These are phyloP conservation scores for Cubamyces lactineus DNA, from an alignment of 768 basidiomycete species.

Conservation along the genomic window DNA sequence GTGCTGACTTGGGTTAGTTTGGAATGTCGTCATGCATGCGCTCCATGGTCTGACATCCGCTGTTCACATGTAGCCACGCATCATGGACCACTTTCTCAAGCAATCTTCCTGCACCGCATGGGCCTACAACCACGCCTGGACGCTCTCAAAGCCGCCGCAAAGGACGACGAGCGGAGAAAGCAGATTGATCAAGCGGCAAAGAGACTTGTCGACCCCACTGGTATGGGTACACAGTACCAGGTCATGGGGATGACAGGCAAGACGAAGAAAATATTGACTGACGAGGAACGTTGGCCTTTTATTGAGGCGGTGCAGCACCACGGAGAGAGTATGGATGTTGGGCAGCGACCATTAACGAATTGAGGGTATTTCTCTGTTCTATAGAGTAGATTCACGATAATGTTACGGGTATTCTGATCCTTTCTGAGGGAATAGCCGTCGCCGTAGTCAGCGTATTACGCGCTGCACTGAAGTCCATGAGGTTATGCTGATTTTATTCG, in stretches of 20 bases:
- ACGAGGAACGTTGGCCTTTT: slow-evolving; percentile 33
- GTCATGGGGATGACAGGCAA: slow-evolving; percentile 62
- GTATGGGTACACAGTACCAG: slow-evolving; percentile 91
- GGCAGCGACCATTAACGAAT: not conserved
- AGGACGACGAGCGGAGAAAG: slow-evolving; percentile 49
- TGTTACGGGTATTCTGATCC: no score
- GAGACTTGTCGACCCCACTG: slow-evolving; percentile 73
- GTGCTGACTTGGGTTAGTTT: slow-evolving; percentile 62
- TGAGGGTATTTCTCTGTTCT: not conserved
- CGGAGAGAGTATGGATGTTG: not conserved
- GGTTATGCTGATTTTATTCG: no score
- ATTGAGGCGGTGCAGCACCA: not conserved
- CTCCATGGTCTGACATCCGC: not conserved
- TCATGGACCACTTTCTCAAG: slow-evolving; percentile 78
- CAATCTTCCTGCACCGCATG: slow-evolving; percentile 76
- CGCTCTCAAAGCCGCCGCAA: slow-evolving; percentile 55
- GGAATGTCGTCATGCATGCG: not conserved
- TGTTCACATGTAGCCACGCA: slow-evolving; percentile 38
- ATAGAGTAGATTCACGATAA: not conserved
- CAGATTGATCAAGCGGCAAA: slow-evolving; percentile 63
- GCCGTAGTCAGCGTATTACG: no score
- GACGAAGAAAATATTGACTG: slow-evolving; percentile 6
- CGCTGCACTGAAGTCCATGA: no score
- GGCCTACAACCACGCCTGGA: slow-evolving; percentile 72
- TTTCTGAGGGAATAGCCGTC: no score